Evolutionary conservation across 2,329 filamentous ascomycete genomes (phyloP).

Genomic region (Ceratocystis destructans): DNA sequence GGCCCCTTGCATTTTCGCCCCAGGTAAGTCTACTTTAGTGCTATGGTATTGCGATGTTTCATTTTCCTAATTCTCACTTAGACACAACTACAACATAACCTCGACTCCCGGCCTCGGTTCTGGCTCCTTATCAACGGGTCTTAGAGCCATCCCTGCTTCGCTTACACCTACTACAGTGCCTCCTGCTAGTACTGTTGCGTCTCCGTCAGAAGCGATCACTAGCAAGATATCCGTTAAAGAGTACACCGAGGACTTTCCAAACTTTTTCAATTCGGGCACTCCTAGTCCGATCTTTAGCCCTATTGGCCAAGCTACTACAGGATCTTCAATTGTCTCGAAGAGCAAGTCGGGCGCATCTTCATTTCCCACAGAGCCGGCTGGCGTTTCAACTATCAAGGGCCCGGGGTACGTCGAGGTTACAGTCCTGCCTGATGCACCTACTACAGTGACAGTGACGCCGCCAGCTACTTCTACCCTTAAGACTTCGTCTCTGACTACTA

Average conservation of each 20-base stretch:
- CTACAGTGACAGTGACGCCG: conserved; percentile 1
- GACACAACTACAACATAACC: neutral
- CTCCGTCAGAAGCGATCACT: neutral
- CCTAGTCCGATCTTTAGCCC: conserved; percentile 17
- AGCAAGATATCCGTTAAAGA: neutral
- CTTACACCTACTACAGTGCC: neutral
- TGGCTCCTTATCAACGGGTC: neutral
- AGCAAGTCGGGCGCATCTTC: neutral
- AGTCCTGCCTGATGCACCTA: neutral
- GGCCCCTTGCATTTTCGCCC: neutral
- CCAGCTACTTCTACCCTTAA: neutral
- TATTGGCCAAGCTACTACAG: neutral
- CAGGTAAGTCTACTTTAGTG: neutral
- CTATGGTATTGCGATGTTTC: neutral
- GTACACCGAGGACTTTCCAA: conserved; percentile 5
- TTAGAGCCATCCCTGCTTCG: neutral
- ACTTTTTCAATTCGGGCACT: conserved; percentile 14
- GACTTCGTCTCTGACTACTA: neutral
- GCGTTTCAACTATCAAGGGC: neutral
- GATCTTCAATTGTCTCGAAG: neutral
- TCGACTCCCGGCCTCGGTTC: neutral
- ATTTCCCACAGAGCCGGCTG: neutral
- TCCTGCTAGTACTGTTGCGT: neutral
- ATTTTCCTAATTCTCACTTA: neutral
- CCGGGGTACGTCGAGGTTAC: conserved; percentile 1